Conservation (phyloP, 2,329 filamentous ascomycete species). For the Fusarium acutatum region DNA sequence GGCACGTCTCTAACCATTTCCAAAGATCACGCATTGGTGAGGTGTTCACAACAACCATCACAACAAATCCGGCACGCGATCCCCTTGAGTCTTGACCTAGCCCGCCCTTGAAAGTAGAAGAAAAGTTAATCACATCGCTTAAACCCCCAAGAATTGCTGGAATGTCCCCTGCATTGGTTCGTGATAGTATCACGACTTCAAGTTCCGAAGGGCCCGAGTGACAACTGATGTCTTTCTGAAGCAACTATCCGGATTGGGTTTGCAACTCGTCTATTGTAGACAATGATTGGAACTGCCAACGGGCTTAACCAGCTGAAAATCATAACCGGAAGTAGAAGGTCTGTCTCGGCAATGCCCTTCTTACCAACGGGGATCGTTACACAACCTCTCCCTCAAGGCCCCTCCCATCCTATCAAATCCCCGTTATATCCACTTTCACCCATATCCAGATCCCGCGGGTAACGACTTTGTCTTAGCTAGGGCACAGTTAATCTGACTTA, state of each 20-base stretch:
- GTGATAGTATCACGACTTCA: not conserved
- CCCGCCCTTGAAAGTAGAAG: not conserved
- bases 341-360: not conserved
- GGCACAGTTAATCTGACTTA: not conserved
- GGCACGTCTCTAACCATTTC: not conserved
- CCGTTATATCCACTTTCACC: not conserved
- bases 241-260: not conserved
- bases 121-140: not conserved
- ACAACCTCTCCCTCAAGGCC: not conserved
- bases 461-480: not conserved
- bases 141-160: not conserved
- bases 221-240: not conserved
- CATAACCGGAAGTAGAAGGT: not conserved
- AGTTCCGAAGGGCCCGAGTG: accelerated
- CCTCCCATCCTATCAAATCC: not conserved
- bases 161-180: not conserved
- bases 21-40: not conserved
- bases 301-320: not conserved
- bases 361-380: accelerated
- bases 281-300: not conserved
- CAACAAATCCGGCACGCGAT: not conserved
- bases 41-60: not conserved
- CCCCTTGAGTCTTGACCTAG: not conserved
- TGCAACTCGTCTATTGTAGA: not conserved
- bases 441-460: not conserved